These are phyloP conservation scores for Celoporthe dispersa DNA, from an alignment of 2,329 filamentous ascomycete species.

Conservation along the genomic window DNA sequence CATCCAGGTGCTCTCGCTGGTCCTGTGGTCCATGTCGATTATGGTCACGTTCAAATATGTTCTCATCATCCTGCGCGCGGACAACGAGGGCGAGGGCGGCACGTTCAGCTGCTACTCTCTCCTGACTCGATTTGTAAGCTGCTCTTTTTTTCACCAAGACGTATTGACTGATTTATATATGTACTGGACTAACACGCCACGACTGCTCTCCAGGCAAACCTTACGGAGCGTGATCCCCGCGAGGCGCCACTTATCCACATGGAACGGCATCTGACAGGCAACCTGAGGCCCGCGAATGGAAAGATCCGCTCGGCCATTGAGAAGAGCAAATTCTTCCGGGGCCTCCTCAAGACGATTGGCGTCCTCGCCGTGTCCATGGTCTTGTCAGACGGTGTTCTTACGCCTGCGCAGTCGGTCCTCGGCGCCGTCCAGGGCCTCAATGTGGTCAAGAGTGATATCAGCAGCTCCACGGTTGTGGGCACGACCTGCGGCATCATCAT, in stretches of 20 bases:
- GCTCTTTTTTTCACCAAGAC: neutral
- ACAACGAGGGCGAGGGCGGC: constrained; percentile 71
- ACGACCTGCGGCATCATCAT: constrained; percentile 66
- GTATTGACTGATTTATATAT: too few relatives aligned
- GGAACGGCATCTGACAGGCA: constrained; percentile 59
- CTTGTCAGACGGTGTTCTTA: constrained; percentile 66
- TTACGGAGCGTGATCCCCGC: constrained; percentile 64
- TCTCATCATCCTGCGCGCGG: constrained; percentile 64
- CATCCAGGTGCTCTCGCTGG: constrained; percentile 66
- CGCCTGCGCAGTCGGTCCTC: constrained; percentile 69
- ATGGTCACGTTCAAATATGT: constrained; percentile 73
- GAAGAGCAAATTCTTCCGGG: constrained; percentile 54
- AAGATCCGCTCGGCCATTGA: constrained; percentile 61
- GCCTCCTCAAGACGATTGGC: constrained; percentile 62
- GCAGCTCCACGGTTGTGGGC: constrained; percentile 62
- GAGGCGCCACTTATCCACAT: constrained; percentile 60
- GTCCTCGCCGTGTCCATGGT: constrained; percentile 70
- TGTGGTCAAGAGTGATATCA: constrained; percentile 60
- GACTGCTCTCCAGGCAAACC: constrained; percentile 49
- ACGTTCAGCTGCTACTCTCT: constrained; percentile 70
- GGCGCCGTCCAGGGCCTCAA: constrained; percentile 67
- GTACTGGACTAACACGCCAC: neutral
- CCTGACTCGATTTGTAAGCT: constrained; percentile 56
- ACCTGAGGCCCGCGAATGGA: constrained; percentile 56
- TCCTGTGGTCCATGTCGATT: constrained; percentile 70